Conservation (phyloP, 2,329 filamentous ascomycete genomes). For the Alternaria consortialis region DNA sequence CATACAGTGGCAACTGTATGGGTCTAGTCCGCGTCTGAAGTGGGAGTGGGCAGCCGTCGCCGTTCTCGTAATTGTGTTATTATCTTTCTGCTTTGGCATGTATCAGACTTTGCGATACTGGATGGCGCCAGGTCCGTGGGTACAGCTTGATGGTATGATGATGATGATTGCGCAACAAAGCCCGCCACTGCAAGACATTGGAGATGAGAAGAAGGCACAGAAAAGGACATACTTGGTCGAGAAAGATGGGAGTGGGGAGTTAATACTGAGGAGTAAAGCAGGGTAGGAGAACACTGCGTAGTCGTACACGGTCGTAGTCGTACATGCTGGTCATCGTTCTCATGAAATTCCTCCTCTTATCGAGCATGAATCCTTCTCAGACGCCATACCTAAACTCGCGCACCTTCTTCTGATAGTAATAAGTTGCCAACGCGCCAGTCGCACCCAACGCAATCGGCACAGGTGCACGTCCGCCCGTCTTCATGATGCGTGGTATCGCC, state of each 20-base stretch:
- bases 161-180: conserved; percentile 14
- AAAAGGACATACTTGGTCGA: neutral
- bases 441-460: conserved; percentile 38
- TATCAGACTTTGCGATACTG: conserved; percentile 2
- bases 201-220: neutral
- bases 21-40: conserved; percentile 2
- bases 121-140: conserved; percentile 8
- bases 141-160: conserved; percentile 8
- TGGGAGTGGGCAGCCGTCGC: conserved; percentile 13
- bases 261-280: conserved; percentile 5
- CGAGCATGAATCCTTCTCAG: conserved; percentile 5
- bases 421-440: conserved; percentile 36
- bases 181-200: neutral
- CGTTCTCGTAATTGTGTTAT: conserved; percentile 1
- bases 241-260: neutral
- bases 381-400: conserved; percentile 42
- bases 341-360: neutral
- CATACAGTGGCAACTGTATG: conserved; percentile 19
- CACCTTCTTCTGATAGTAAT: conserved; percentile 44
- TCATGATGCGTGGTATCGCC: conserved; percentile 37
- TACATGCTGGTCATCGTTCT: neutral
- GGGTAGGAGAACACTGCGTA: neutral
- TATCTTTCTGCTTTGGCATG: neutral
- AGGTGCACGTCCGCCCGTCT: conserved; percentile 38
- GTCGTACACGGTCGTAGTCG: neutral